Conservation (phyloP, 345 rosid species). For the Psidium guajava region DNA sequence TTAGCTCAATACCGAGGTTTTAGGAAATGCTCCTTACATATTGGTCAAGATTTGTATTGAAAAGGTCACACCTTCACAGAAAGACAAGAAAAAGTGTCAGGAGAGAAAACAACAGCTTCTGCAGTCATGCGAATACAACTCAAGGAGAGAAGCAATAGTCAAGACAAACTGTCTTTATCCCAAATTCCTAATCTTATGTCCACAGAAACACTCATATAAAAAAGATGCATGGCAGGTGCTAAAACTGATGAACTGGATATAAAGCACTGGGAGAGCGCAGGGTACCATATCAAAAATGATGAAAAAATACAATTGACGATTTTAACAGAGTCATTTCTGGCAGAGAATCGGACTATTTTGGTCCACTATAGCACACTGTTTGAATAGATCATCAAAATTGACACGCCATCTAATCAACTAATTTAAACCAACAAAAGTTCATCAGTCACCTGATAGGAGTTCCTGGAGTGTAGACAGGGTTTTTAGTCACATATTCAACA, state of each 20-base stretch:
- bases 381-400: background rate
- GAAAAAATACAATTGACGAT: background rate
- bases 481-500: conserved; percentile 78
- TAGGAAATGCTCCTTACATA: conserved; percentile 73
- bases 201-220: background rate
- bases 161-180: background rate
- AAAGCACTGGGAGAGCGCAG: background rate
- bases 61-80: conserved; percentile 55
- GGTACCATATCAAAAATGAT: background rate
- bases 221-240: background rate
- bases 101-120: background rate
- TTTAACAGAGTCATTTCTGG: background rate
- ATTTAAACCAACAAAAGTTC: background rate
- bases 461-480: conserved; percentile 75
- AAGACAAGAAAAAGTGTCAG: background rate
- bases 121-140: background rate
- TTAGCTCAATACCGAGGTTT: background rate
- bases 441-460: conserved; percentile 62
- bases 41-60: conserved; percentile 65
- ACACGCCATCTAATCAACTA: conserved; percentile 25
- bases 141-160: background rate
- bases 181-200: background rate
- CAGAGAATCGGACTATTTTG: background rate
- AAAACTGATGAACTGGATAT: background rate
- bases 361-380: background rate